Evolutionary conservation across 805 yeast genomes (phyloP).

Genomic region (Candida bentonensis): DNA sequence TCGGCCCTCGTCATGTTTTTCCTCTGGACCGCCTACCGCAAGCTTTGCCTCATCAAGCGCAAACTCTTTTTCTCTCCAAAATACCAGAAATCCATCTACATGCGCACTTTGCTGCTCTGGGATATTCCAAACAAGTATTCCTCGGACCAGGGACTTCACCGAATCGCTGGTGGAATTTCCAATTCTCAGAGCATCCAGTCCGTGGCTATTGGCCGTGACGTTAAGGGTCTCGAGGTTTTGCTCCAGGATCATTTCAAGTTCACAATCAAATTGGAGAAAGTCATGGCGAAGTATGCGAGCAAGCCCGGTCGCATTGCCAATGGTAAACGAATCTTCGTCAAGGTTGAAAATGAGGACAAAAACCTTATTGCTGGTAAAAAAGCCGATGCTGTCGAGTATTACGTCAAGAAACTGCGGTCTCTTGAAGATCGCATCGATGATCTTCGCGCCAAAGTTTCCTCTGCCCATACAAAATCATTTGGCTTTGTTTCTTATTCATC

Average conservation of each 20-base stretch:
- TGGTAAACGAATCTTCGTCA: slow-evolving; percentile 11
- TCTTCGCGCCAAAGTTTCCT: slow-evolving; percentile 12
- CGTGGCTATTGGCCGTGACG: slow-evolving; percentile 18
- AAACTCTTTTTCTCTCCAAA: slow-evolving; percentile 10
- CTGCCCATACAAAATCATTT: slow-evolving; percentile 12
- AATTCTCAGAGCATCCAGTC: slow-evolving; percentile 1
- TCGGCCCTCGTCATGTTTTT: slow-evolving; percentile 16
- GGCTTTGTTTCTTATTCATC: slow-evolving; percentile 21
- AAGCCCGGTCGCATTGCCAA: slow-evolving; percentile 13
- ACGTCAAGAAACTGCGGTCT: slow-evolving; percentile 4
- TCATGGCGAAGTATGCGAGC: slow-evolving; percentile 17
- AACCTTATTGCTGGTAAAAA: slow-evolving; percentile 3
- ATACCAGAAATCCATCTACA: slow-evolving; percentile 14
- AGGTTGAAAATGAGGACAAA: slow-evolving; percentile 10
- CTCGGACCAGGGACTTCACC: slow-evolving; percentile 15
- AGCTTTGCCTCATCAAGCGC: slow-evolving; percentile 11
- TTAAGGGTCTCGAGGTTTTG: slow-evolving; percentile 15
- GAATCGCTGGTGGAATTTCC: slow-evolving; percentile 2
- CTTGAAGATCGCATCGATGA: slow-evolving; percentile 13
- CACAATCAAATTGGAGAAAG: slow-evolving; percentile 16
- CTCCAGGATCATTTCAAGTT: slow-evolving; percentile 13
- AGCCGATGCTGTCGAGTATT: slow-evolving; percentile 19
- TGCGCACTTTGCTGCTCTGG: slow-evolving; percentile 20
- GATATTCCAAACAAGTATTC: slow-evolving; percentile 17
- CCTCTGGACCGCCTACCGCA: slow-evolving; percentile 16